Percentiles rank a stretch among this genome's conserved stretches.
Conservation (phyloP, 176 grass and related monocot species). For the Echinochloa phyllopogon region DNA sequence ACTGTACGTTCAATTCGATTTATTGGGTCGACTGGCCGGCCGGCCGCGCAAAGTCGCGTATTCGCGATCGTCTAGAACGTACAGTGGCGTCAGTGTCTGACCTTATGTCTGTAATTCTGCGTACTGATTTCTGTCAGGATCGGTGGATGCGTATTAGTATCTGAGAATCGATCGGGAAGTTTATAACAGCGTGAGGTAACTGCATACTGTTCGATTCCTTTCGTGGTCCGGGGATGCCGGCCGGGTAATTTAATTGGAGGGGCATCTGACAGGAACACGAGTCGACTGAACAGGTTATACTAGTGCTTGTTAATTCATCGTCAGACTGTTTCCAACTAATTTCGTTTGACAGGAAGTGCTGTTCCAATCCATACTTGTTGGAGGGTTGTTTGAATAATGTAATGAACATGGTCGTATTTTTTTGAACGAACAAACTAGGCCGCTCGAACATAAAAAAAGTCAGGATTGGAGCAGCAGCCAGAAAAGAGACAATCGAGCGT, state of each 20-base stretch:
- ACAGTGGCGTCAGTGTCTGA: not conserved
- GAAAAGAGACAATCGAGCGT: no score
- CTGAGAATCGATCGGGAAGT: not conserved
- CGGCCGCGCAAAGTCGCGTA: not conserved
- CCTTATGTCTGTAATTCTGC: not conserved
- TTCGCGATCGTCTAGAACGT: conserved; percentile 26
- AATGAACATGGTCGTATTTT: not conserved
- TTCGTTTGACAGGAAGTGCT: conserved; percentile 7
- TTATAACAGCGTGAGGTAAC: not conserved
- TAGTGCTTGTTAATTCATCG: not conserved
- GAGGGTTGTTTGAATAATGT: conserved; percentile 24
- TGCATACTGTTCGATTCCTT: not conserved
- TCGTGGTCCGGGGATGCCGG: not conserved
- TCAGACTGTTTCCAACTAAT: not conserved
- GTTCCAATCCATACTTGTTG: not conserved
- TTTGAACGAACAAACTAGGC: not conserved
- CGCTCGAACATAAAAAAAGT: not conserved
- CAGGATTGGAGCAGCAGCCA: not conserved
- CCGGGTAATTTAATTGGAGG: not conserved
- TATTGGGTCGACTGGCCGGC: not conserved
- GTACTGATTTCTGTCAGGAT: not conserved
- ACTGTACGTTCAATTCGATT: conserved; percentile 11
- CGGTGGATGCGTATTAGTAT: not conserved
- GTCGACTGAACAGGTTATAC: not conserved
- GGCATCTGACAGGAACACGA: not conserved